Base-by-base conservation (phyloP, 2,329 filamentous ascomycete species). In the Aspergillus chevalieri region DNA sequence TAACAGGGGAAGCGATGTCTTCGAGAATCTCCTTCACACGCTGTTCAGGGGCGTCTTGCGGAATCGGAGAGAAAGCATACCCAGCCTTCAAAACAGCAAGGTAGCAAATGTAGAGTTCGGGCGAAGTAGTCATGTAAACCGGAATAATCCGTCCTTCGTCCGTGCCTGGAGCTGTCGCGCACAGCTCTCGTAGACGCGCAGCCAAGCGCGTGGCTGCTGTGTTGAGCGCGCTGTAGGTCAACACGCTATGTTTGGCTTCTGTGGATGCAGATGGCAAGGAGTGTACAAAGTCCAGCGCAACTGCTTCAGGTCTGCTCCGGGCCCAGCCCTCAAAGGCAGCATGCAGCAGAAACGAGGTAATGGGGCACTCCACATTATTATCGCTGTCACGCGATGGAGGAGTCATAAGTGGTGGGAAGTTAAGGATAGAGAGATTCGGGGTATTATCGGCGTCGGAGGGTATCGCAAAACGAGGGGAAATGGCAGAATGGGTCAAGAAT, bases 41-140 rank as follows among this genome's bases (percentile, higher is more conserved):
- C 33, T 63, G 60, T 9, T 43, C 43, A 2, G 69, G 68, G 0
- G 62, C 65, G 43, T 72, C 68, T 26, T 65, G 57, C 0, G 68
- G 65, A n/a, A 72, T 57, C 1, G 69, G 69, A 43, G 59, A 71
- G 48, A 71, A 70, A 7, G 66, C 65, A 30, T 60, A 51, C 19
- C 67, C 68, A 12, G 67, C 63, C 49, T 71, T 71, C 12, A 71
- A 54, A 50, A 61, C 53, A 17, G 56, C 68, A 6, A 71, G 60
- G 44, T 70, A 71, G 12, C 65, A 61, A 21, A 68, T 60, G 48
- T 71, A 72, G 3, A 72, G 60, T 52, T 70, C 69, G 0, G 67
- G 66, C 6, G 60, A 64, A n/a, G 61, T 63, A 30, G 60, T 43
- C 59, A 65, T 63, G 43, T 63, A 56, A 26, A 65, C 60, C 10